Conservation (phyloP, 345 rosid species). For the Moricandia moricandioides region DNA sequence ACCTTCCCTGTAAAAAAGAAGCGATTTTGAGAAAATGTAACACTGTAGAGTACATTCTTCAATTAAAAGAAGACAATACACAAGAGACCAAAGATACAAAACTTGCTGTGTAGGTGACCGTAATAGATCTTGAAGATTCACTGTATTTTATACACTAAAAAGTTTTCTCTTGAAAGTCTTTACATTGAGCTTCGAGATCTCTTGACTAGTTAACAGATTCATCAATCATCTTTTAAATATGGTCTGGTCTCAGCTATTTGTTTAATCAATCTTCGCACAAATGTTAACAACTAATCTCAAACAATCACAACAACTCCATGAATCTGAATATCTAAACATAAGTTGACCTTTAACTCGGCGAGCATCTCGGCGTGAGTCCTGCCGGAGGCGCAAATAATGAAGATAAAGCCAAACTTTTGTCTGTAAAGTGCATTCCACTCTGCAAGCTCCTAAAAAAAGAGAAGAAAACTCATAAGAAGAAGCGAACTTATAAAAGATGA, state of each 20-base stretch:
- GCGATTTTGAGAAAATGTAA: background rate
- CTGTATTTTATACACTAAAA: background rate
- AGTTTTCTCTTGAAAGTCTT: no score
- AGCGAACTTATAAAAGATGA: background rate
- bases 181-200: slow-evolving; percentile 11
- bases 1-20: slow-evolving; percentile 57
- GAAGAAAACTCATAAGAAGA: background rate
- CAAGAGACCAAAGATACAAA: background rate
- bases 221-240: background rate
- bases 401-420: slow-evolving; percentile 70
- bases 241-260: slow-evolving; percentile 5
- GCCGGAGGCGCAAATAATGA: slow-evolving; percentile 78
- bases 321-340: background rate
- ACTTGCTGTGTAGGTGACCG: background rate
- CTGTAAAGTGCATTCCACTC: slow-evolving; percentile 71
- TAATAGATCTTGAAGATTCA: background rate
- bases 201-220: background rate
- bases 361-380: slow-evolving; percentile 73
- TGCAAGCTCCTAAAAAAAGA: slow-evolving; percentile 51
- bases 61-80: background rate
- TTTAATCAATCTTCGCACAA: slow-evolving; percentile 6
- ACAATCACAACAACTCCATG: background rate
- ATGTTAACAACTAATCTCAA: background rate
- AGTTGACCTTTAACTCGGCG: slow-evolving; percentile 64
- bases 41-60: background rate